Base-by-base conservation (phyloP, 2,329 filamentous ascomycete genomes). In the Sclerotinia sclerotiorum region DNA sequence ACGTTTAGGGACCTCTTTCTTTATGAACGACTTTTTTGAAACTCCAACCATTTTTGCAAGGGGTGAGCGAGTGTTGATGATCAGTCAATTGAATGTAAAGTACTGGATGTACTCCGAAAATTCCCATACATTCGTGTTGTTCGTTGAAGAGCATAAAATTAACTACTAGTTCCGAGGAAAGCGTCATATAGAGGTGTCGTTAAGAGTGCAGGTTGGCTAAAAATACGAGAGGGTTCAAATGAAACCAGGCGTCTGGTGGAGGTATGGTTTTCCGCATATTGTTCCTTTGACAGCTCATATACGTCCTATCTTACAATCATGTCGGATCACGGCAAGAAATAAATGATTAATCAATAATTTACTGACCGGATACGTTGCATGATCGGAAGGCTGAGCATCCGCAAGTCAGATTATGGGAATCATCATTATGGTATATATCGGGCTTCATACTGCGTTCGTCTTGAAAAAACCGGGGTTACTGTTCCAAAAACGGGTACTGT, bases 1-100 rank as follows among this genome's bases (percentile, higher is more conserved):
- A n/a, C 66, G 58, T 68, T 61, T 67, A 27, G 65, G 55, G 7
- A 32, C 2, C 24, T 67, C 65, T 21, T 67, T 67, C 32, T 46
- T 62, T 24, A 46, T 24, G 3, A 42, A 35, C 24, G 24, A 13
- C 5, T 51, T 67, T 61, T 48, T 52, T 13, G 39, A 21, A 19
- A 11, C 19, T 51, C n/a, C 56, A 29, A 24, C 7, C 65, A 67
- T 67, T 32, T 46, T 62, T 51, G n/a, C 8, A 29, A 60, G 24
- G 52, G 21, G 8, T 21, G 5, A 32, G 24, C 24, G 27, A 27
- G 57, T 62, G 7, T 27, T 51, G 21, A 27, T 27, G 44, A 61
- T 21, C 35, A 17, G 5, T n/a, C 13, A 51, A 51, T 24, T 21
- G 8, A 49, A 21, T 15, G 17, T 42, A 42, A 24, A 32, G 13